Base-by-base conservation (phyloP, 495 filamentous ascomycete species). In the Recurvomyces mirabilis region DNA sequence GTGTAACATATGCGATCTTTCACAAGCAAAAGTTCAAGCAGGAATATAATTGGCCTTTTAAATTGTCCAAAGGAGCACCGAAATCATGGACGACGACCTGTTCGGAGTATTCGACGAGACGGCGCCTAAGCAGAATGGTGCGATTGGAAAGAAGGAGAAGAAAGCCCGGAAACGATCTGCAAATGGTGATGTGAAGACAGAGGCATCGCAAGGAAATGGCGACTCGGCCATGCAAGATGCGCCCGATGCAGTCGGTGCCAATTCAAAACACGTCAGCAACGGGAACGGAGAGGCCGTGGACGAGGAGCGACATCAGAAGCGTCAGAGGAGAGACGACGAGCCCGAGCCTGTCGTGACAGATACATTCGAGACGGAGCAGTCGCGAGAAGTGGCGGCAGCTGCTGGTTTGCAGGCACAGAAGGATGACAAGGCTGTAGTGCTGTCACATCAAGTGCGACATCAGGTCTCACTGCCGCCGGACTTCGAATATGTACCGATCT, bases 391-490 rank as follows among this genome's bases (percentile, higher is more conserved):
- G 22, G 81, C 79, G 24, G 82, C 77, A 4, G 80, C 84, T 5
- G 77, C 79, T 41, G 89, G 87, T n/a, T 74, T 95, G 25, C 82
- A 87, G 52, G 65, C 71, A 13, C 61, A 62, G 10, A 63, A 70
- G n/a, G 68, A 79, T 45, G 81, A 82, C 47, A 61, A 69, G 5
- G 60, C 65, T 12, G 76, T 98, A 34, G 76, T 89, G 19, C 65
- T 98, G 18, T 87, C 84, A 13, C 93, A 96, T 67, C 94, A 98
- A 68, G 89, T 98, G 51, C 86, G 93, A 59, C 91, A 98, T 74
- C 88, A 98, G 65, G 91, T 95, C 47, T 85, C 91, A 20, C 72
- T 95, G 24, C 91, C 91, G 1, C 86, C 87, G 10, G 41, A 46
- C 30, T 94, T 93, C 68, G 79, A 84, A 47, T 98, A 96, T 61